Evolutionary conservation across 177 flowering plant genomes (phyloP).

Genomic region (Vitis hybrid): DNA sequence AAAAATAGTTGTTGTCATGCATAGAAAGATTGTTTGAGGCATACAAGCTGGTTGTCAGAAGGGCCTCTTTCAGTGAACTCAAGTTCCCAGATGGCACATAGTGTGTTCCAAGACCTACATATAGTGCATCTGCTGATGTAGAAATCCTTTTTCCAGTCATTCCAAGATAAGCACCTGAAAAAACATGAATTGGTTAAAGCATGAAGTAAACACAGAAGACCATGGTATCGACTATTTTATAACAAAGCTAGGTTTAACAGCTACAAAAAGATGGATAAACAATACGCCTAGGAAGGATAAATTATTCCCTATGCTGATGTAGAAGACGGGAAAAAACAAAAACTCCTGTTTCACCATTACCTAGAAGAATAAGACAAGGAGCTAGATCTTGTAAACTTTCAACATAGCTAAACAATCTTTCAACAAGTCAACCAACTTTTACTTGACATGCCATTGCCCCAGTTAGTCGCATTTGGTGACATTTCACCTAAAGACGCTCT

Average conservation of each 20-base stretch:
- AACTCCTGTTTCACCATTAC: too few species aligned
- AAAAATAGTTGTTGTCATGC: neutral
- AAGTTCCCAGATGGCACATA: slow-evolving; percentile 81
- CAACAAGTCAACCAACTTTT: too few species aligned
- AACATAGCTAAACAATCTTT: too few species aligned
- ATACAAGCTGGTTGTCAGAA: slow-evolving; percentile 69
- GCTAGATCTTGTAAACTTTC: too few species aligned
- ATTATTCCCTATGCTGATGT: too few species aligned
- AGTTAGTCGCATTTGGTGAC: too few species aligned
- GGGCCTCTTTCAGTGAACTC: slow-evolving; percentile 63
- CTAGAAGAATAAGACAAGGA: too few species aligned
- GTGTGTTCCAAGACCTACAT: slow-evolving; percentile 86
- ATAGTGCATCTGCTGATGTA: slow-evolving; percentile 88
- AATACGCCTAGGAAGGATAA: neutral
- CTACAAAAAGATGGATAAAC: neutral
- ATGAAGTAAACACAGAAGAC: neutral
- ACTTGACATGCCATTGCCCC: too few species aligned
- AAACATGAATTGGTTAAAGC: neutral
- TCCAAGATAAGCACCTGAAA: slow-evolving; percentile 90
- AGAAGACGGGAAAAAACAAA: too few species aligned
- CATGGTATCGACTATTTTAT: neutral
- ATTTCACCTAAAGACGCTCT: too few species aligned
- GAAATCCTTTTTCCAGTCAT: slow-evolving; percentile 87
- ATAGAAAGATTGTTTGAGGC: slow-evolving; percentile 15
- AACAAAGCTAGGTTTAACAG: too few species aligned